Evolutionary conservation across 2,329 filamentous ascomycete species (phyloP).

Genomic region (Cladophialophora chaetospira): DNA sequence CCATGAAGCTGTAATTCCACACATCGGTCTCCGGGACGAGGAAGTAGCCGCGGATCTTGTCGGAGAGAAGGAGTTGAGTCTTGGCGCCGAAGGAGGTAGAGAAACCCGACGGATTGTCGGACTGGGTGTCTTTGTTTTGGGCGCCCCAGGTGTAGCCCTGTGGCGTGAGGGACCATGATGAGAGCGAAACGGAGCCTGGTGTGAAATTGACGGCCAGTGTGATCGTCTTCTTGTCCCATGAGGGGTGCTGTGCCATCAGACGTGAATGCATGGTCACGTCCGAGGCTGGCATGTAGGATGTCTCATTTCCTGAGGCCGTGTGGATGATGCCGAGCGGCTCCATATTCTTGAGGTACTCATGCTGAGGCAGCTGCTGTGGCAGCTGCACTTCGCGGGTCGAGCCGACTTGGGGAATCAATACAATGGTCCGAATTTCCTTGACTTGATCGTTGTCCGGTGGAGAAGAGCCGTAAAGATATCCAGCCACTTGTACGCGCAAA

Average conservation of each 20-base stretch:
- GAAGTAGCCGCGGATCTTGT: conserved; percentile 95
- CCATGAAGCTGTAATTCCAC: conserved; percentile 99
- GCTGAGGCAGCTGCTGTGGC: conserved; percentile 84
- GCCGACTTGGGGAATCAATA: conserved; percentile 96
- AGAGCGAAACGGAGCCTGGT: conserved; percentile 90
- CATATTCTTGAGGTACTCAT: conserved; percentile 82
- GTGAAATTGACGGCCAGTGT: conserved; percentile 97
- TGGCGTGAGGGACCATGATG: conserved; percentile 90
- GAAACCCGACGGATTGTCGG: conserved; percentile 93
- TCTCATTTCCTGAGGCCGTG: conserved; percentile 90
- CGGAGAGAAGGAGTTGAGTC: conserved; percentile 87
- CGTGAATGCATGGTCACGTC: conserved; percentile 94
- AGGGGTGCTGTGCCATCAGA: conserved; percentile 77
- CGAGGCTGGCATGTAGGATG: conserved; percentile 91
- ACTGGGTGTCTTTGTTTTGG: conserved; percentile 89
- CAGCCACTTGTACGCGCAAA: conserved; percentile 92
- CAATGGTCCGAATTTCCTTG: conserved; percentile 95
- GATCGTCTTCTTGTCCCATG: conserved; percentile 87
- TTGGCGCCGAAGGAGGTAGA: conserved; percentile 90
- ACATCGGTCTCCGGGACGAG: conserved; percentile 83
- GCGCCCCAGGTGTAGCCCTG: conserved; percentile 95
- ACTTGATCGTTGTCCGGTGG: conserved; percentile 93
- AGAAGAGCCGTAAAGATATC: conserved; percentile 90
- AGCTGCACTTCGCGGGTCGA: conserved; percentile 89
- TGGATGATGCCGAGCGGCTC: conserved; percentile 95